These are phyloP conservation scores for Asterionellopsis glacialis DNA, from an alignment of 108 stramenopile species.

Conservation along the genomic window DNA sequence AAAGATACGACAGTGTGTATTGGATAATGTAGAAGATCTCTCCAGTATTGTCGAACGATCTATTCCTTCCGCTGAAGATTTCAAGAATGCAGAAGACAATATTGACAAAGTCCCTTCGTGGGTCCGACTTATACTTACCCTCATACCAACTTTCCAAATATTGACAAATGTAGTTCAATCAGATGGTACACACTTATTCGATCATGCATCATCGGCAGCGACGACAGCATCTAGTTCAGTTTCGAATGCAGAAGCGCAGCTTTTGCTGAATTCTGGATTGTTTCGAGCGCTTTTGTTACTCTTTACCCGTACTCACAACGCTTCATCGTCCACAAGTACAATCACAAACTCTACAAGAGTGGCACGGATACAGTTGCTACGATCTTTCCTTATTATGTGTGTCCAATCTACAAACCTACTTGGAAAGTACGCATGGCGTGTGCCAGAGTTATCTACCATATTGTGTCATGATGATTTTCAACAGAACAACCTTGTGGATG, in stretches of 20 bases:
- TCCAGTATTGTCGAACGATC: constrained; percentile 7
- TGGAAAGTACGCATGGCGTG: constrained; percentile 28
- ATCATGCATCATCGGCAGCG: not conserved
- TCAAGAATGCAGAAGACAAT: constrained; percentile 4
- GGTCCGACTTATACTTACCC: not conserved
- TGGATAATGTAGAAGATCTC: constrained; percentile 6
- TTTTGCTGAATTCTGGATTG: constrained; percentile 18
- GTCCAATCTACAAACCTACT: constrained; percentile 4
- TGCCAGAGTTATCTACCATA: not conserved
- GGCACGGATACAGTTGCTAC: constrained; percentile 2
- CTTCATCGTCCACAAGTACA: not conserved
- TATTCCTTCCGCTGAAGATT: not conserved
- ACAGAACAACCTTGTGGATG: constrained; percentile 4
- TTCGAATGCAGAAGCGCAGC: constrained; percentile 11
- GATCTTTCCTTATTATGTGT: constrained; percentile 8
- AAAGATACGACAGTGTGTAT: constrained; percentile 3
- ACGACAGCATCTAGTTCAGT: not conserved
- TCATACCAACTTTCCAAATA: constrained; percentile 11
- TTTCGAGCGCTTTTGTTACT: constrained; percentile 9
- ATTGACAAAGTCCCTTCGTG: no score
- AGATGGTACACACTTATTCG: constrained; percentile 1
- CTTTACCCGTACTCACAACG: not conserved
- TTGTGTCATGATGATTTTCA: not conserved
- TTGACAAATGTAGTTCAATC: constrained; percentile 1
- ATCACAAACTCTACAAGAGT: not conserved